Evolutionary conservation across 108 stramenopile genomes (phyloP).

Genomic region (Mayamaea pseudoterrestris): DNA sequence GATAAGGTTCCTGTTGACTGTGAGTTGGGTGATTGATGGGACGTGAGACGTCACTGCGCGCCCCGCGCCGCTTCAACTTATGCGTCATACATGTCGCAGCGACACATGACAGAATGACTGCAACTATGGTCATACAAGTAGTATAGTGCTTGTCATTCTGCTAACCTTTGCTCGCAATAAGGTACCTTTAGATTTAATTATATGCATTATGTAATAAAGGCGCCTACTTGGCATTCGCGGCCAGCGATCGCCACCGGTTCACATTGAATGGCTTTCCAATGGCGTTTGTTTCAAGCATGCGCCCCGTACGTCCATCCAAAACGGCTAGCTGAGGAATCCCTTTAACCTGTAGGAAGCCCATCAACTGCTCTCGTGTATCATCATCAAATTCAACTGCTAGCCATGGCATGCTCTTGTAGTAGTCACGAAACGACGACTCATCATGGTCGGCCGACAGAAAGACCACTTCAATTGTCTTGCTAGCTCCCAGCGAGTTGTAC

Average conservation of each 20-base stretch:
- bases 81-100: too few species aligned
- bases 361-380: constrained; percentile 45
- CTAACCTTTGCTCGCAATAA: too few species aligned
- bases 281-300: constrained; percentile 57
- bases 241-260: constrained; percentile 25
- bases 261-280: constrained; percentile 63
- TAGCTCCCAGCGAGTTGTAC: constrained; percentile 41
- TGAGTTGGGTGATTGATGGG: too few species aligned
- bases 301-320: constrained; percentile 60
- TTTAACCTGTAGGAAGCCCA: constrained; percentile 41
- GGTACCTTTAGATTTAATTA: too few species aligned
- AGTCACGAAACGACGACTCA: constrained; percentile 50
- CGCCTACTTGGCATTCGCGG: too few species aligned
- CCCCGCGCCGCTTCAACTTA: too few species aligned
- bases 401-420: constrained; percentile 76
- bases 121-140: too few species aligned
- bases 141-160: too few species aligned
- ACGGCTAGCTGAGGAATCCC: constrained; percentile 68
- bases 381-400: constrained; percentile 66
- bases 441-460: constrained; percentile 77
- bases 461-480: constrained; percentile 53
- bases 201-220: too few species aligned
- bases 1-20: too few species aligned
- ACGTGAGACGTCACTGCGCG: too few species aligned
- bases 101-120: too few species aligned